Percentiles rank a stretch among this genome's conserved stretches.
Evolutionary conservation across 176 grass and related monocot genomes (phyloP).

Genomic region (Oryza nivara): DNA sequence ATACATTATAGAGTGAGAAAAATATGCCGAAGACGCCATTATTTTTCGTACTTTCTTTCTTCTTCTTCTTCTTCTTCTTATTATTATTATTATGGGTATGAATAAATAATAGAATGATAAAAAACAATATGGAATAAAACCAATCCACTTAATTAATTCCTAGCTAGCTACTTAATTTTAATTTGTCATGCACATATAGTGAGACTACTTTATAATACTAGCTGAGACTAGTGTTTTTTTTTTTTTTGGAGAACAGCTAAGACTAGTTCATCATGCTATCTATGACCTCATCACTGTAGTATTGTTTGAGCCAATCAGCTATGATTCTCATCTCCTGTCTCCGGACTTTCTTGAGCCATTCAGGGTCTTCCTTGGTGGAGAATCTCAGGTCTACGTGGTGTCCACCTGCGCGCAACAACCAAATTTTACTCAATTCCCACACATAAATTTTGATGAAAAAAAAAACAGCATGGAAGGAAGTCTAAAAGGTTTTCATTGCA

Average conservation of each 20-base stretch:
- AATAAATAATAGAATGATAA: too few relatives aligned
- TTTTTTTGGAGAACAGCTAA: too few relatives aligned
- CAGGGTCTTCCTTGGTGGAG: slow-evolving; percentile 55
- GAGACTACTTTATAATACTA: neutral
- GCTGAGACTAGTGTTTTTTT: neutral
- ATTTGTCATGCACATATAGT: neutral
- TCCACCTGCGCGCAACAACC: slow-evolving; percentile 25
- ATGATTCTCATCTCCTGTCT: slow-evolving; percentile 55
- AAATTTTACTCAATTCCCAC: neutral
- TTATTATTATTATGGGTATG: too few relatives aligned
- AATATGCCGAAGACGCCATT: too few relatives aligned
- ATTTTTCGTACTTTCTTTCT: too few relatives aligned
- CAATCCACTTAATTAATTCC: too few relatives aligned
- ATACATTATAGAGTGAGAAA: too few relatives aligned
- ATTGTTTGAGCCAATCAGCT: slow-evolving; percentile 49
- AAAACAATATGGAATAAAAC: too few relatives aligned
- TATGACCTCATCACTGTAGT: slow-evolving; percentile 51
- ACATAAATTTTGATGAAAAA: neutral
- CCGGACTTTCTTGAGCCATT: slow-evolving; percentile 56
- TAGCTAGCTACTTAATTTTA: neutral
- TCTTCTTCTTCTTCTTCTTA: too few relatives aligned
- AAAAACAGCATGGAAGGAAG: neutral
- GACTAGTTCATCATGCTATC: neutral
- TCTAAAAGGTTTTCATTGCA: neutral
- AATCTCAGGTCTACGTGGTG: slow-evolving; percentile 71